These are phyloP conservation scores for Citrus unshiu DNA, from an alignment of 345 rosid genomes.

Conservation along the genomic window DNA sequence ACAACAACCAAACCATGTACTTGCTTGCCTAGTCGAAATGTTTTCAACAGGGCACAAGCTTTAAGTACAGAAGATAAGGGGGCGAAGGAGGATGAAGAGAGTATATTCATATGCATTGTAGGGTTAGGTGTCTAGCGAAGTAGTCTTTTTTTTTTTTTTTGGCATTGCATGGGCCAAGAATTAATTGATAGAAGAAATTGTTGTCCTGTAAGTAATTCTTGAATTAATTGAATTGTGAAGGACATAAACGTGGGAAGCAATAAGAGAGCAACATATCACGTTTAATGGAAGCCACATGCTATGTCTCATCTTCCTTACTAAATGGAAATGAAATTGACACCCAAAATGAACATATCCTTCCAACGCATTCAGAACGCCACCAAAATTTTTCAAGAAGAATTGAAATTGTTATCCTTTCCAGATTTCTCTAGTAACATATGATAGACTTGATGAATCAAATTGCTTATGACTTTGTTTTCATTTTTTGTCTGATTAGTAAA, in stretches of 20 bases:
- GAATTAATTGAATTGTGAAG: too few species aligned
- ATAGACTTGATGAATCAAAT: neutral
- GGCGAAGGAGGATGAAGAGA: neutral
- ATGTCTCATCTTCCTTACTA: slow-evolving; percentile 19
- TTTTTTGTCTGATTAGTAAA: neutral
- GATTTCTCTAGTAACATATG: neutral
- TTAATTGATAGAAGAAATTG: slow-evolving; percentile 11
- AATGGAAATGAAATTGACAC: slow-evolving; percentile 1
- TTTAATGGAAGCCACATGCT: slow-evolving; percentile 22
- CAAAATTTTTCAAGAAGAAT: too few species aligned
- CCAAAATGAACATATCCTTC: neutral
- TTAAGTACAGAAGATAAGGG: slow-evolving; percentile 50
- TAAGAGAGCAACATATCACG: slow-evolving; percentile 14
- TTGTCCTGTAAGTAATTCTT: neutral
- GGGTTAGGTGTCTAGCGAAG: neutral
- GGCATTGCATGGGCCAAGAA: neutral
- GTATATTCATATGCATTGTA: neutral
- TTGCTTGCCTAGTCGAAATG: slow-evolving; percentile 65
- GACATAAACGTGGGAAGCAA: too few species aligned
- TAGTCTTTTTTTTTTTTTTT: neutral
- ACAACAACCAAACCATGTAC: slow-evolving; percentile 42
- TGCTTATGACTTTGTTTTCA: neutral
- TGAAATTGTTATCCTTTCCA: neutral
- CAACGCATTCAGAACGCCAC: too few species aligned
- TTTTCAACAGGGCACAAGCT: slow-evolving; percentile 52